phyloP scores from a whole-genome alignment of 164 flowering plant species.

The Euptelea pleiosperma region DNA sequence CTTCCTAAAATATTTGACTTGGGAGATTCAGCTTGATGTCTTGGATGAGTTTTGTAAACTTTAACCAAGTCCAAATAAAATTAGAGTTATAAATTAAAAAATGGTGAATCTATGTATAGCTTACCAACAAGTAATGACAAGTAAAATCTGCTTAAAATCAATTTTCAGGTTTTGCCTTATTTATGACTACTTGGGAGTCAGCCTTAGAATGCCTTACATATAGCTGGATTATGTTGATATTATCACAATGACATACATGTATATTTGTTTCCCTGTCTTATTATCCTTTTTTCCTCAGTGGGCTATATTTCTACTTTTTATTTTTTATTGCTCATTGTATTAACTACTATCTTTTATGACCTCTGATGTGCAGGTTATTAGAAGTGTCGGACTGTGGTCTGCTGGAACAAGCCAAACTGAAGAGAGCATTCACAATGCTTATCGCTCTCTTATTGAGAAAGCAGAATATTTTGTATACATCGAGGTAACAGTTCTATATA shows the following conservation, averaged over 20 bases:
- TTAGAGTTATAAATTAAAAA: no score
- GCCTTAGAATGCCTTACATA: not conserved
- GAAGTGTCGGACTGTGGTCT: conserved; percentile 99
- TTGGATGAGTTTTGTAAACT: no score
- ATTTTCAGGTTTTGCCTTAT: not conserved
- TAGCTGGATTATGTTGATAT: not conserved
- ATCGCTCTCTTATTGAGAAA: conserved; percentile 87
- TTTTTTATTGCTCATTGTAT: not conserved
- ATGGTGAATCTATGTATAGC: no score
- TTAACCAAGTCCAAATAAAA: no score
- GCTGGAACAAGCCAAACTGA: conserved; percentile 97
- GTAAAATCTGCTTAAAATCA: not conserved
- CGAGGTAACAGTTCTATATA: conserved; percentile 51
- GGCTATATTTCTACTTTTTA: not conserved
- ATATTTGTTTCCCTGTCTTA: not conserved
- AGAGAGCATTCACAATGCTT: conserved; percentile 94
- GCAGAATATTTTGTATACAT: conserved; percentile 91
- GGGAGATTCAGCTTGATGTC: no score
- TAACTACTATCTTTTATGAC: not conserved
- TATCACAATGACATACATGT: not conserved
- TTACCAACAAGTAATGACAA: no score
- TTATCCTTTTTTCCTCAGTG: not conserved
- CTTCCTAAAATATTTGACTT: no score
- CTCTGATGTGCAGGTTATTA: conserved; percentile 49
- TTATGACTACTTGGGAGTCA: not conserved